A percentile compares a stretch with the other conserved stretches of the same genome.
Evolutionary conservation across 768 basidiomycete genomes (phyloP).

Genomic region (Boletus subparvulus): DNA sequence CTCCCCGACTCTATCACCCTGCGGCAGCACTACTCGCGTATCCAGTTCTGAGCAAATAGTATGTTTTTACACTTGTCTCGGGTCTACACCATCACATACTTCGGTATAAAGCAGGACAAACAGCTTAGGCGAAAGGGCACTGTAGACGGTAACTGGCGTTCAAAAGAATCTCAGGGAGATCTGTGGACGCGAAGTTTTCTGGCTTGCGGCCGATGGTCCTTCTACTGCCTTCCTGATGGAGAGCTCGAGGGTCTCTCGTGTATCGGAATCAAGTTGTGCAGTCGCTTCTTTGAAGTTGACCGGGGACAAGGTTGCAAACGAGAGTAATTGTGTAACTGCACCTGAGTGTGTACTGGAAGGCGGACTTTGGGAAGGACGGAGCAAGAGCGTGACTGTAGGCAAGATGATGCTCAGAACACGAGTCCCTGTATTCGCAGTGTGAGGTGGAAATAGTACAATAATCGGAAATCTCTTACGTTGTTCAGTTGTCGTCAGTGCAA

Average conservation of each 20-base stretch:
- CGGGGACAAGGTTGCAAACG: slow-evolving; percentile 70
- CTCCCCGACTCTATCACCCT: too few species aligned
- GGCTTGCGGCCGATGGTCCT: slow-evolving; percentile 35
- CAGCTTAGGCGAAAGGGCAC: background rate
- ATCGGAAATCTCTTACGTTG: slow-evolving; percentile 55
- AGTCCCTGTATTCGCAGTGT: slow-evolving; percentile 46
- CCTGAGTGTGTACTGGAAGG: slow-evolving; percentile 51
- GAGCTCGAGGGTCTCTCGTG: slow-evolving; percentile 66
- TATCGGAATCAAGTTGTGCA: slow-evolving; percentile 55
- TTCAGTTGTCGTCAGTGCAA: slow-evolving; percentile 53
- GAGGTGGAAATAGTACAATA: slow-evolving; percentile 5
- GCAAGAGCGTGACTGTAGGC: slow-evolving; percentile 70
- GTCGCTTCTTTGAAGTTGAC: slow-evolving; percentile 84
- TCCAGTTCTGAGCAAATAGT: background rate
- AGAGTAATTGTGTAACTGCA: slow-evolving; percentile 65
- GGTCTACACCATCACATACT: background rate
- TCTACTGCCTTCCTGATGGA: slow-evolving; percentile 77
- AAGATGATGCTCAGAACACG: slow-evolving; percentile 69
- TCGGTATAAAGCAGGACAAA: slow-evolving; percentile 1
- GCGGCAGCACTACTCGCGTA: too few species aligned
- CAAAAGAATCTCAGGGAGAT: slow-evolving; percentile 76
- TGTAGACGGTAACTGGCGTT: slow-evolving; percentile 2
- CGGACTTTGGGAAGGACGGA: slow-evolving; percentile 50
- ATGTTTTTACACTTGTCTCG: background rate
- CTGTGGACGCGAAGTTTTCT: slow-evolving; percentile 60